Conservation (phyloP, 2,329 filamentous ascomycete species). For the Aphanocladium album region DNA sequence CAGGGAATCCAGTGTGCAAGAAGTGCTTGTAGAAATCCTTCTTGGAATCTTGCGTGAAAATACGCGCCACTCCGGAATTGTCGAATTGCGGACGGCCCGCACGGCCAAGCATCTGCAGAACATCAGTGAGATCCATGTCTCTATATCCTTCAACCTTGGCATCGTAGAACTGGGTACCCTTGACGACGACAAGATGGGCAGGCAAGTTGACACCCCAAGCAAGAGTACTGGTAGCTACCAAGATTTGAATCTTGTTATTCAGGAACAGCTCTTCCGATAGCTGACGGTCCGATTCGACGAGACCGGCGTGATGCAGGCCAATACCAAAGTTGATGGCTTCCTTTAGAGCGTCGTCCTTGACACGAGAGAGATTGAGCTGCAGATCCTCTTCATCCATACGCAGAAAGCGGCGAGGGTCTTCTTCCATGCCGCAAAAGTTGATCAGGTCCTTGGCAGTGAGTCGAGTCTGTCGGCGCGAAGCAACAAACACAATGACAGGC, state of each 20-base stretch:
- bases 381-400: conserved; percentile 93
- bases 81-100: conserved; percentile 96
- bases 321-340: conserved; percentile 98
- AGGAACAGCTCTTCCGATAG: conserved; percentile 91
- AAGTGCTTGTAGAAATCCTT: conserved; percentile 99
- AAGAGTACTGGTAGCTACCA: conserved; percentile 91
- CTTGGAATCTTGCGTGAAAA: conserved; percentile 95
- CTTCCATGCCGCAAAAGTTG: conserved; percentile 97
- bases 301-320: conserved; percentile 91
- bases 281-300: conserved; percentile 90
- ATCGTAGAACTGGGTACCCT: conserved; percentile 97
- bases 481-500: conserved; percentile 96
- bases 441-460: conserved; percentile 94
- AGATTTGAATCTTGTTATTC: conserved; percentile 96
- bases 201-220: conserved; percentile 98
- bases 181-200: conserved; percentile 93
- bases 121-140: conserved; percentile 98
- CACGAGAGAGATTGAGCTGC: conserved; percentile 76
- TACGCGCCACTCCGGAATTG: conserved; percentile 88
- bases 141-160: conserved; percentile 97
- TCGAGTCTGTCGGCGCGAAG: conserved; percentile 88
- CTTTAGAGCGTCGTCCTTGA: conserved; percentile 87
- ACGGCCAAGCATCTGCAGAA: conserved; percentile 94
- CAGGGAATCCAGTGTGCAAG: conserved; percentile 93
- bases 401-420: conserved; percentile 89